A percentile compares a stretch with the other conserved stretches of the same genome.
phyloP scores from a whole-genome alignment of 2,329 filamentous ascomycete genomes.

The Phyllosticta citribraziliensis region DNA sequence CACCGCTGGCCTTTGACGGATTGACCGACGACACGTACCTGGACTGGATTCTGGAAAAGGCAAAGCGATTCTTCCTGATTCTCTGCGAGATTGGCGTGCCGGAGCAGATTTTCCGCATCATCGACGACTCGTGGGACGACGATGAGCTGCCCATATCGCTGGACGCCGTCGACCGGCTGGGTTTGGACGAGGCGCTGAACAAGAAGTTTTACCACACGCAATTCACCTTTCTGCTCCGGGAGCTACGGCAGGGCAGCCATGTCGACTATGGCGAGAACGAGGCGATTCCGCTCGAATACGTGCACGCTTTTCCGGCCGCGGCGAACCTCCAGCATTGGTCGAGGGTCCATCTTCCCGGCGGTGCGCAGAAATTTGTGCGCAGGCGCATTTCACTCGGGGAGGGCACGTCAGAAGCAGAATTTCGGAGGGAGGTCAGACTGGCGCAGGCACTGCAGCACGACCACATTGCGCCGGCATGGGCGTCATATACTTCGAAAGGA shows the following conservation, averaged over 20 bases:
- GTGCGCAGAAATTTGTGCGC: constrained; percentile 48
- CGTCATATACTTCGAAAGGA: constrained; percentile 57
- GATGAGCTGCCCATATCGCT: constrained; percentile 60
- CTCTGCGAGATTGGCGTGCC: constrained; percentile 59
- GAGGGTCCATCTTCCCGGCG: constrained; percentile 56
- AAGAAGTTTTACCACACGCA: constrained; percentile 61
- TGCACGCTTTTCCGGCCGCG: constrained; percentile 48
- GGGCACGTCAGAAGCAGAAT: constrained; percentile 27
- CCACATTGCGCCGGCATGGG: constrained; percentile 62
- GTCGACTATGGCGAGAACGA: constrained; percentile 57
- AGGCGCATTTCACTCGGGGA: constrained; percentile 47
- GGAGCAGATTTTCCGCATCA: constrained; percentile 64
- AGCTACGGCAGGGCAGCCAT: constrained; percentile 51
- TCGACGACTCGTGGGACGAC: constrained; percentile 71
- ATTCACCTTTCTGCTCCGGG: constrained; percentile 59
- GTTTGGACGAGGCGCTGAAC: constrained; percentile 55
- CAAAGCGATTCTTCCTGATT: constrained; percentile 61
- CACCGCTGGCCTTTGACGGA: constrained; percentile 56
- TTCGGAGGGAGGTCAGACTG: constrained; percentile 50
- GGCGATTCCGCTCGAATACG: constrained; percentile 57
- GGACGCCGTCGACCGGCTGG: constrained; percentile 55
- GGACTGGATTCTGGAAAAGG: constrained; percentile 64
- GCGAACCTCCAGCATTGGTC: constrained; percentile 39
- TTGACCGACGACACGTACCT: constrained; percentile 65
- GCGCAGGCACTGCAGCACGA: constrained; percentile 53